A percentile compares a stretch with the other conserved stretches of the same genome.
Conservation (phyloP, 805 yeast species). For the Monosporozyma servazzii region DNA sequence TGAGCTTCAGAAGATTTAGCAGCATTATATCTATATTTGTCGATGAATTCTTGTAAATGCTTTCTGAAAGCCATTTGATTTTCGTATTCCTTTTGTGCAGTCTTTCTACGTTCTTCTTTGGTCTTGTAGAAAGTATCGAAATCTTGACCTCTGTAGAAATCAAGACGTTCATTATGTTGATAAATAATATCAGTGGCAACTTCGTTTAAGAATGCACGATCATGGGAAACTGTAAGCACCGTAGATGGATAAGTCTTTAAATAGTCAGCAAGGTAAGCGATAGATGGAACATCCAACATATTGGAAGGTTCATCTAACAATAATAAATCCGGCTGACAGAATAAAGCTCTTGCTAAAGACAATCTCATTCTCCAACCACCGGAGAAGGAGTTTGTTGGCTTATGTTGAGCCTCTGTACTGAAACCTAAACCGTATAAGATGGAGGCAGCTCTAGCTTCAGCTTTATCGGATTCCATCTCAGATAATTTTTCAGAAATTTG, state of each 20-base stretch:
- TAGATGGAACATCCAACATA: conserved; percentile 99
- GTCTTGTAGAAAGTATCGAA: conserved; percentile 90
- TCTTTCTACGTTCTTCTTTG: conserved; percentile 90
- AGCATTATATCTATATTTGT: conserved; percentile 94
- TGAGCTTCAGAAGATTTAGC: conserved; percentile 97
- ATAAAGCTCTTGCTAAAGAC: conserved; percentile 93
- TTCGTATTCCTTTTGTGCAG: conserved; percentile 89
- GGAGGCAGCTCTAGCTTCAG: conserved; percentile 94
- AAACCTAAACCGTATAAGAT: conserved; percentile 90
- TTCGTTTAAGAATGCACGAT: conserved; percentile 91
- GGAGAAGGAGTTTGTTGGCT: conserved; percentile 83
- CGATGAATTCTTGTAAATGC: conserved; percentile 90
- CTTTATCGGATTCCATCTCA: conserved; percentile 96
- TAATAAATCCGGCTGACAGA: conserved; percentile 91
- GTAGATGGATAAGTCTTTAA: conserved; percentile 87
- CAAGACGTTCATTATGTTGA: conserved; percentile 94
- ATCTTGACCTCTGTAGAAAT: conserved; percentile 88
- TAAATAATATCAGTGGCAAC: conserved; percentile 97
- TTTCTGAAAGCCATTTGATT: conserved; percentile 93
- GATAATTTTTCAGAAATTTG: conserved; percentile 73
- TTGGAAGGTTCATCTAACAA: conserved; percentile 97
- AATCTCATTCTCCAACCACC: conserved; percentile 99
- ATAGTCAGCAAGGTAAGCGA: conserved; percentile 85
- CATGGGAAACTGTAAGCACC: conserved; percentile 93
- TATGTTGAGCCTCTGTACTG: conserved; percentile 72